Base-by-base conservation (phyloP, 2,329 filamentous ascomycete species). In the Pestalotiopsis sp. region DNA sequence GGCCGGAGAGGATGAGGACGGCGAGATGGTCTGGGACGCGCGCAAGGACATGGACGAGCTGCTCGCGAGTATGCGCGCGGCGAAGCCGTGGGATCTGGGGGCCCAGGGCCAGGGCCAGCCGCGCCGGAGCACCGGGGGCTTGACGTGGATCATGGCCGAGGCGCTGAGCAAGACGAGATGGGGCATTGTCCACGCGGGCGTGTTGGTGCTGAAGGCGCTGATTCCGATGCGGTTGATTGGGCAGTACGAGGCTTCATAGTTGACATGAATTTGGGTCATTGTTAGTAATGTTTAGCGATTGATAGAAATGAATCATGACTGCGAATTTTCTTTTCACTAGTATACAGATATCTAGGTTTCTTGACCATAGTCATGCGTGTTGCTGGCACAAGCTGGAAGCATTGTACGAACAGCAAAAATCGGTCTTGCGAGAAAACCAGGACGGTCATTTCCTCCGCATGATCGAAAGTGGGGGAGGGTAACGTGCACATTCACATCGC, bases 131-230 rank as follows among this genome's bases (percentile, higher is more conserved):
- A 88, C 84, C 0, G 83, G 82, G 20, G 87, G 86, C 0, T 70
- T 91, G 61, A 85, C 86, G 0, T 84, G 84, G 69, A 83, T 86
- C 0, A 88, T 90, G 78, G 86, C 85, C 2, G 83, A 85, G 72
- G 83, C 84, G 45, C 73, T 91, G 71, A 84, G 84, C 12, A 88
- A 85, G 68, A 84, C 90, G 1, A 75, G 89, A 65, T 91, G 89
- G 89, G 87, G 87, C 0, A 87, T 91, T 3, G 85, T 91, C 4
- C 87, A 90, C 71, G 86, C 89, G 73, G 88, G 86, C 0, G 88
- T 89, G 79, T 84, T 86, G 71, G 87, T 90, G 3, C 73, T 91
- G 56, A 72, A 70, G 23, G 70, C 69, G 4, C 61, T 75, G 56
- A 68, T 76, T 64, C 73, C 74, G 5, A 67, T 69, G 69, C 69